Conservation (phyloP, 2,329 filamentous ascomycete genomes). For the Ophiosphaerella narmari region DNA sequence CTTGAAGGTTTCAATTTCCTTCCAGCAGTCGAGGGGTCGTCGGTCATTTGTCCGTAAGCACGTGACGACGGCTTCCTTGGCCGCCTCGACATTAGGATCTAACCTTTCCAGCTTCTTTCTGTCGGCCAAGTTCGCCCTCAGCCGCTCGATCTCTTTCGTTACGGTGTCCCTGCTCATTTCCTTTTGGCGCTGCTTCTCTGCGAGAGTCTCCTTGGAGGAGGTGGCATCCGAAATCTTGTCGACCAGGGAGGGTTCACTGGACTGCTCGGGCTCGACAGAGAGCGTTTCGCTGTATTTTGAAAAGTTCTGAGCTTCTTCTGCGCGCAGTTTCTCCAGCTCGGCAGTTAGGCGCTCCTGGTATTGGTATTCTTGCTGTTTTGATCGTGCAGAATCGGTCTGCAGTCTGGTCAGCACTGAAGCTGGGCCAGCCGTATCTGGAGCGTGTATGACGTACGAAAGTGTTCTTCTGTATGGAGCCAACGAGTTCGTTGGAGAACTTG, state of each 20-base stretch:
- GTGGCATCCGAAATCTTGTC: conserved; percentile 46
- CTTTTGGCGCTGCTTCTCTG: conserved; percentile 50
- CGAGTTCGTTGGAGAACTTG: conserved; percentile 77
- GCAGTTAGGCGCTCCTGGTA: conserved; percentile 84
- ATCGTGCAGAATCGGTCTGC: conserved; percentile 86
- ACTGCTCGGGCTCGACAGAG: conserved; percentile 50
- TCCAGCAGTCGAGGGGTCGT: conserved; percentile 90
- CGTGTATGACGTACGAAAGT: conserved; percentile 67
- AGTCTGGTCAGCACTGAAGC: conserved; percentile 10
- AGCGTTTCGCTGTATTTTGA: conserved; percentile 69
- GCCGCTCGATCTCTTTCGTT: conserved; percentile 60
- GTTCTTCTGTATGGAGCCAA: conserved; percentile 81
- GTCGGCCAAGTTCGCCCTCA: conserved; percentile 55
- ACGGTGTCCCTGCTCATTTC: conserved; percentile 59
- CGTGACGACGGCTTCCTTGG: conserved; percentile 74
- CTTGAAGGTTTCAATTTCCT: conserved; percentile 90
- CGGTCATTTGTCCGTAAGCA: conserved; percentile 85
- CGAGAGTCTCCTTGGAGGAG: conserved; percentile 40
- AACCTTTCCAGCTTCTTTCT: conserved; percentile 65
- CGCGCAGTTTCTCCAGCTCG: conserved; percentile 80
- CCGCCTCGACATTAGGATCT: conserved; percentile 73
- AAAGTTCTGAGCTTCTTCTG: conserved; percentile 71
- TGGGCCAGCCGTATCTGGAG: not conserved
- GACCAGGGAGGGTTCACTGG: conserved; percentile 40
- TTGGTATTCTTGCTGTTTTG: conserved; percentile 81